Evolutionary conservation across 208 protist genomes (phyloP).

Genomic region (Acanthamoeba quina): DNA sequence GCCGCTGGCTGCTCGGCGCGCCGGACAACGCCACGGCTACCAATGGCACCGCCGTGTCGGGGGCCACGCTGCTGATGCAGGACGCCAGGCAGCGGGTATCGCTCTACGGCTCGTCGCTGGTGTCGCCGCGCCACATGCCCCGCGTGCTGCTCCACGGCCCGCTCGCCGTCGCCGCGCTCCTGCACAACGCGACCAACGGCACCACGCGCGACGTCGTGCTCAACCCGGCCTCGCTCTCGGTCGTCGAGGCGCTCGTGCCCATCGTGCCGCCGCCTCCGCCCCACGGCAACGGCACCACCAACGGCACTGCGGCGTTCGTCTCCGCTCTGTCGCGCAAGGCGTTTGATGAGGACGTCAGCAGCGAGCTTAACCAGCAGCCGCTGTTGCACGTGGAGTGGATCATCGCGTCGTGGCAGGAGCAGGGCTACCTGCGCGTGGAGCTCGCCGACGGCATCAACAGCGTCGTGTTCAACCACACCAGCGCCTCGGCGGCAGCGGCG

Average conservation of each 20-base stretch:
- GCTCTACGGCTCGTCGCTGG: conserved; percentile 11
- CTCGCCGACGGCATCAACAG: not conserved
- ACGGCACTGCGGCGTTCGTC: not conserved
- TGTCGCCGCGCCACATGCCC: conserved; percentile 2
- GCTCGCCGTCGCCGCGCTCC: not conserved
- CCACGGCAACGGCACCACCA: not conserved
- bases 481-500: not conserved
- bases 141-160: not conserved
- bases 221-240: not conserved
- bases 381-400: conserved; percentile 20
- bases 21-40: not conserved
- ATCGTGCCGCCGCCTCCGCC: not conserved
- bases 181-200: not conserved
- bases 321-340: not conserved
- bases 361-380: not conserved
- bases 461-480: not conserved
- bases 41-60: not conserved
- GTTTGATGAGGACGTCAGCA: not conserved
- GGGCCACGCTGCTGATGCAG: conserved; percentile 13
- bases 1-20: not conserved
- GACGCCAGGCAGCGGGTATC: not conserved
- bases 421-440: not conserved
- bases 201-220: conserved; percentile 1
- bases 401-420: not conserved
- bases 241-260: not conserved